These are phyloP conservation scores for Vitis hybrid DNA, from an alignment of 177 flowering plant species.

Conservation along the genomic window DNA sequence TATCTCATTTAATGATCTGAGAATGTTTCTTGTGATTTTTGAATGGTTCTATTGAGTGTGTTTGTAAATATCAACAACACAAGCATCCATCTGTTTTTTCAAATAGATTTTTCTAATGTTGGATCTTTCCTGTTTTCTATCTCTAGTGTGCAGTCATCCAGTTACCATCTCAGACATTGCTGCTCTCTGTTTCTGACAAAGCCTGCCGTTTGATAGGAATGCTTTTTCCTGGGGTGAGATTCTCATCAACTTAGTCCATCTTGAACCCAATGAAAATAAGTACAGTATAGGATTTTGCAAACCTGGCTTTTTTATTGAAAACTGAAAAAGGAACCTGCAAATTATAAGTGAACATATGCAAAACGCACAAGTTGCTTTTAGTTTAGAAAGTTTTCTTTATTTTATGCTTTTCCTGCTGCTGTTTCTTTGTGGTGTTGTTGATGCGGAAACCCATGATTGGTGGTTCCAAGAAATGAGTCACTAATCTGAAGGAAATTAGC, in stretches of 20 bases:
- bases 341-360: not conserved
- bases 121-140: not conserved
- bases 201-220: constrained; percentile 96
- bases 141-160: constrained; percentile 95
- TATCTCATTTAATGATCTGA: too few species aligned
- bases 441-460: not conserved
- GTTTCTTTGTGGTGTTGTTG: not conserved
- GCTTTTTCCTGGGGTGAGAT: constrained; percentile 98
- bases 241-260: not conserved
- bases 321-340: not conserved
- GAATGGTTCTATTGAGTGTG: too few species aligned
- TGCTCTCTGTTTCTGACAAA: constrained; percentile 95
- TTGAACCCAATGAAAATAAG: too few species aligned
- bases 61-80: too few species aligned
- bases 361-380: not conserved
- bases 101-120: not conserved
- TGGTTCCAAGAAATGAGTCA: not conserved
- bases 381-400: not conserved
- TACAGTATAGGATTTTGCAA: too few species aligned
- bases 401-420: not conserved
- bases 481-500: too few species aligned
- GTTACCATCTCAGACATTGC: constrained; percentile 86
- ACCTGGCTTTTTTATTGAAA: not conserved
- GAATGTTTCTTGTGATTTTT: too few species aligned
- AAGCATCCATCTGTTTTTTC: too few species aligned